Evolutionary conservation across 1,284 basidiomycete species (phyloP).

Genomic region (Tilletia setariae): DNA sequence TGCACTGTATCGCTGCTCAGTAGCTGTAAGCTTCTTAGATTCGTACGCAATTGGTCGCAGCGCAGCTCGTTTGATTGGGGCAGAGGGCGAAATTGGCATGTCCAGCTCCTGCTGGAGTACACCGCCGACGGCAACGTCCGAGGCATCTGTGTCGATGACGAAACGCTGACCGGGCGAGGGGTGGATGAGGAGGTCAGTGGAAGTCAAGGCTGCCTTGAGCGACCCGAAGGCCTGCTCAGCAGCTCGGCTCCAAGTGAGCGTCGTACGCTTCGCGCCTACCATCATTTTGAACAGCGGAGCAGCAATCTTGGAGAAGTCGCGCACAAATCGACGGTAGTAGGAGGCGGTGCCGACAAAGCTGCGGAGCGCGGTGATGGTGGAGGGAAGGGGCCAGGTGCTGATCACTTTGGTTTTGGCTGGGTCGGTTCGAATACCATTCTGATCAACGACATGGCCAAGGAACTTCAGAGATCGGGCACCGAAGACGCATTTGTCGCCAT

Average conservation of each 20-base stretch:
- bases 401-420: background rate
- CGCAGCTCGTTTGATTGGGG: background rate
- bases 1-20: background rate
- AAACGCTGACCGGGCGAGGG: background rate
- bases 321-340: background rate
- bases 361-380: background rate
- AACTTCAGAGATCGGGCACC: background rate
- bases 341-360: background rate
- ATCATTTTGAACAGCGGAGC: background rate
- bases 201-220: background rate
- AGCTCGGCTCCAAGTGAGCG: background rate
- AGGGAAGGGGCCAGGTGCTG: background rate
- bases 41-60: background rate
- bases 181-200: background rate
- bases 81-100: background rate
- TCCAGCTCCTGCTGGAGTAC: background rate
- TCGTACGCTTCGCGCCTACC: background rate
- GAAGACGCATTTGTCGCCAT: background rate
- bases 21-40: background rate
- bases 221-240: background rate
- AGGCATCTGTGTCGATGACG: slow-evolving; percentile 8
- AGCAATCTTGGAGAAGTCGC: background rate
- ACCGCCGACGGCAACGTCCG: background rate
- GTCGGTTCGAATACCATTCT: background rate
- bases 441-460: background rate